phyloP scores from a whole-genome alignment of 2,329 filamentous ascomycete species.

The Sporothrix brunneoviolacea region DNA sequence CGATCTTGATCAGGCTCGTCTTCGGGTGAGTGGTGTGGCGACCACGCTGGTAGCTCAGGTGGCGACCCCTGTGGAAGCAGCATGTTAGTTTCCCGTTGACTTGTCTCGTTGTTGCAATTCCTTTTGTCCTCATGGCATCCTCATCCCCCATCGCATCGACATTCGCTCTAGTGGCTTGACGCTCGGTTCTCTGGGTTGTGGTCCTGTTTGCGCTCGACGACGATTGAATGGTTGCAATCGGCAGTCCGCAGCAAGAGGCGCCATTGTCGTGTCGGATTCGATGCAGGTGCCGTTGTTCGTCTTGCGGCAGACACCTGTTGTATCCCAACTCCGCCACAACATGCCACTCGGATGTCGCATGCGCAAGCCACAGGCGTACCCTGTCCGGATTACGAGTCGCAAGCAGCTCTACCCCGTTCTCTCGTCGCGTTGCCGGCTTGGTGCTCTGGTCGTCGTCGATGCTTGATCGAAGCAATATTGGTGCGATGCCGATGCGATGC shows the following conservation, averaged over 20 bases:
- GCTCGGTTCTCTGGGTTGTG: too few relatives aligned
- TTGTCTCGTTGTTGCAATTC: background rate
- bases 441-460: background rate
- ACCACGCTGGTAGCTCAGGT: slow-evolving; percentile 95
- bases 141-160: background rate
- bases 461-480: background rate
- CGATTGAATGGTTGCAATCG: too few relatives aligned
- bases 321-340: too few relatives aligned
- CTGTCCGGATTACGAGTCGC: too few relatives aligned
- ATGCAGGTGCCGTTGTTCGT: too few relatives aligned
- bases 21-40: slow-evolving; percentile 86
- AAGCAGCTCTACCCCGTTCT: slow-evolving; percentile 11
- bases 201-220: too few relatives aligned
- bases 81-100: slow-evolving; percentile 20
- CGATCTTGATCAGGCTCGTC: slow-evolving; percentile 95
- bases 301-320: too few relatives aligned
- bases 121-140: background rate
- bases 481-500: background rate
- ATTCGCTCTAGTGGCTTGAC: too few relatives aligned
- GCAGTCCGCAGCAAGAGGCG: too few relatives aligned
- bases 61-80: slow-evolving; percentile 67
- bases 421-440: background rate
- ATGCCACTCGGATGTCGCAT: too few relatives aligned
- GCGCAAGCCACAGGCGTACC: too few relatives aligned
- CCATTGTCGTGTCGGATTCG: too few relatives aligned